Conservation (phyloP, 2,329 filamentous ascomycete species). For the Alternaria postmessia region DNA sequence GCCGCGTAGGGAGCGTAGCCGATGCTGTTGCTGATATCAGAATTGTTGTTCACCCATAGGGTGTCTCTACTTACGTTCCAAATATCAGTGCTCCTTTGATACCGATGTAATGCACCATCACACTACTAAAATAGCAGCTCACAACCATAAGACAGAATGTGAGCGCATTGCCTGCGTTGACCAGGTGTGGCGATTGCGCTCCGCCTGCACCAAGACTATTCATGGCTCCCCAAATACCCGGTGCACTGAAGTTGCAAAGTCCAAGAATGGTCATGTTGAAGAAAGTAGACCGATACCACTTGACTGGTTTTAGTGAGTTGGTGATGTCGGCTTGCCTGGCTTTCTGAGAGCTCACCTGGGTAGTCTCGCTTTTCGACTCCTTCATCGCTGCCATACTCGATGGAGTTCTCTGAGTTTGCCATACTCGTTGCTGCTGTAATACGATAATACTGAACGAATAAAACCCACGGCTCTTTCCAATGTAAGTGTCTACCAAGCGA, state of each 20-base stretch:
- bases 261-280: constrained; percentile 77
- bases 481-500: not conserved
- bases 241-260: constrained; percentile 73
- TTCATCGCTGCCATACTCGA: constrained; percentile 32
- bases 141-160: constrained; percentile 78
- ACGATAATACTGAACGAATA: not conserved
- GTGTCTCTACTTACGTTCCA: constrained; percentile 63
- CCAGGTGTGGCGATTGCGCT: constrained; percentile 68
- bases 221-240: constrained; percentile 76
- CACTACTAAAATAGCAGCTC: constrained; percentile 71
- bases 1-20: constrained; percentile 77
- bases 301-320: constrained; percentile 52
- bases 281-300: constrained; percentile 75
- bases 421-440: constrained; percentile 11
- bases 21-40: constrained; percentile 50
- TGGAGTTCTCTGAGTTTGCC: constrained; percentile 19
- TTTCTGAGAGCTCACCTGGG: constrained; percentile 26
- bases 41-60: not conserved
- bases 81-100: constrained; percentile 76
- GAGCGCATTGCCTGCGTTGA: constrained; percentile 75
- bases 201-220: constrained; percentile 77
- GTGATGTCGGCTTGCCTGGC: not conserved
- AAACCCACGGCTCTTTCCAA: not conserved
- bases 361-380: constrained; percentile 33
- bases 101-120: constrained; percentile 71